Evolutionary conservation across 805 yeast genomes (phyloP).

Genomic region (Lipomyces chichibuensis): DNA sequence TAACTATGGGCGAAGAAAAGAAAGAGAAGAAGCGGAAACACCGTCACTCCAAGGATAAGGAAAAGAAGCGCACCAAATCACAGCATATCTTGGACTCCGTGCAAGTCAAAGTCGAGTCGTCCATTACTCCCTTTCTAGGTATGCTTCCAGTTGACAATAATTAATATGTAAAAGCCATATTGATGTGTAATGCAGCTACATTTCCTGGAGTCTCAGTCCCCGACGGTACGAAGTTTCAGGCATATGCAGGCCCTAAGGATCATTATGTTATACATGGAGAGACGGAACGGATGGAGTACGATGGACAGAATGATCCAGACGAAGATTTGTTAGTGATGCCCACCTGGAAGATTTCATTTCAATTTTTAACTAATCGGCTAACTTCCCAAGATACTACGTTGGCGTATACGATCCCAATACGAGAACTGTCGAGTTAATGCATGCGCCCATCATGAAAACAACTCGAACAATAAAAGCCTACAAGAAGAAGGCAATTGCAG

Average conservation of each 20-base stretch:
- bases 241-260: conserved; percentile 53
- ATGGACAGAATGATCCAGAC: conserved; percentile 53
- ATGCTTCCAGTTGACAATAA: not conserved
- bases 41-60: conserved; percentile 15
- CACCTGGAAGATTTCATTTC: not conserved
- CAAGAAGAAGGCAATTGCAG: conserved; percentile 62
- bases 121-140: conserved; percentile 26
- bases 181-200: conserved; percentile 39
- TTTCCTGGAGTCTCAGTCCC: conserved; percentile 77
- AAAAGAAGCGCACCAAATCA: conserved; percentile 11
- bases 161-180: not conserved
- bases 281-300: conserved; percentile 69
- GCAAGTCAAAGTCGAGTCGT: conserved; percentile 15
- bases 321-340: conserved; percentile 42
- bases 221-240: conserved; percentile 59
- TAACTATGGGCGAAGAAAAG: conserved; percentile 11
- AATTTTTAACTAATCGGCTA: not conserved
- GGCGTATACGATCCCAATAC: conserved; percentile 77
- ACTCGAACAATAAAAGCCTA: conserved; percentile 65
- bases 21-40: conserved; percentile 18
- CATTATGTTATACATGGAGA: conserved; percentile 76
- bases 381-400: conserved; percentile 58
- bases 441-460: conserved; percentile 64
- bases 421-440: conserved; percentile 64
- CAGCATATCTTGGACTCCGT: conserved; percentile 6